Base-by-base conservation (phyloP, 129 eudicot species). In the Flaveria trinervia region DNA sequence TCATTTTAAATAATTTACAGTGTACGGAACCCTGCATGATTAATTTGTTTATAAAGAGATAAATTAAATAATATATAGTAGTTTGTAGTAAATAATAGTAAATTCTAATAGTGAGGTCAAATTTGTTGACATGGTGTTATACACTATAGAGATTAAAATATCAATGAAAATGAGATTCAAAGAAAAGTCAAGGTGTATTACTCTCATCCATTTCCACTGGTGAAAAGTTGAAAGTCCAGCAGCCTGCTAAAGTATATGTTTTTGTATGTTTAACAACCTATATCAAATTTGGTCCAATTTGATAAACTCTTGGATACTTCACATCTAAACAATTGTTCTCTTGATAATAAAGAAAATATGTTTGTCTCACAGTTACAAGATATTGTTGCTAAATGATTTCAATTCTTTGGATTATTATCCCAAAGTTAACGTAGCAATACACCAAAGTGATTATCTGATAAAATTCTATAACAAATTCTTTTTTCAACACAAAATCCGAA, bases 181-280 rank as follows among this genome's bases (percentile, higher is more conserved):
- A 46, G 8, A 71, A 60, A 65, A 54, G 79, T 55, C 4, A 67
- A 80, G 61, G 59, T 17, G 8, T 65, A 26, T 66, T 80, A 80
- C 83, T 80, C 69, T 65, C 79, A 80, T 80, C 83, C 83, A 80
- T 80, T 18, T 73, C 73, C 67, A 54, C 67, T 50, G 77, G 28
- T 71, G 70, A 45, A 18, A 56, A 60, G 78, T 50, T 23, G 77
- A 79, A 64, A 68, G 81, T 77, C 62, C 64, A 72, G 79, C 68
- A 52, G 69, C 52, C 69, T 43, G 79, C 68, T 61, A 14, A 69
- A 17, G 73, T 62, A 79, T 57, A 77, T 79, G 72, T n/a, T 46
- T 77, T 79, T 22, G 15, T 16, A 69, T 65, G 36, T 60, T 26
- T 18, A 26, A 61, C 45, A 74, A 13, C 9, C 22, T 65, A 17